Evolutionary conservation across 2,329 filamentous ascomycete species (phyloP).

Genomic region (Beauveria medogensis): DNA sequence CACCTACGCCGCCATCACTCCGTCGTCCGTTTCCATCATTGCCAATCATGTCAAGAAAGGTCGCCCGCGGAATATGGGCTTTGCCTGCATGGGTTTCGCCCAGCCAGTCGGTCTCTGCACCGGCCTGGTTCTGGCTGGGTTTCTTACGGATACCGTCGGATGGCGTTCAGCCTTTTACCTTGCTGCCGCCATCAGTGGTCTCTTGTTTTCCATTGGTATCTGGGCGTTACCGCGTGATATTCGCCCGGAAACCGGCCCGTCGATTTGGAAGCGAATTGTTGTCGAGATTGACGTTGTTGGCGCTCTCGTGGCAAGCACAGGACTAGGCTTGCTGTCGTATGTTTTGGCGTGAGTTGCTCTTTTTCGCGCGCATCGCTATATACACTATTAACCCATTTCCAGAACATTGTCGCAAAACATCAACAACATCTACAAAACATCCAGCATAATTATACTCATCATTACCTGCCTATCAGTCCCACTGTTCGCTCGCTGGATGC

Average conservation of each 20-base stretch:
- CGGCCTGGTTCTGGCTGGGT: slow-evolving; percentile 34
- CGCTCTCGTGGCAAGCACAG: slow-evolving; percentile 31
- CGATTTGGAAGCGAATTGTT: not conserved
- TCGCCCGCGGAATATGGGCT: not conserved
- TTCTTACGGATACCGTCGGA: slow-evolving; percentile 32
- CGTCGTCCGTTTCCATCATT: no score
- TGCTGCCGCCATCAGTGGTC: slow-evolving; percentile 11
- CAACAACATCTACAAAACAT: no score
- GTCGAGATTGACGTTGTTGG: slow-evolving; percentile 43
- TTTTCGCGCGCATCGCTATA: no score
- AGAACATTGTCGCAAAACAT: no score
- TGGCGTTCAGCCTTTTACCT: slow-evolving; percentile 34
- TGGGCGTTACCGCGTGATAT: not conserved
- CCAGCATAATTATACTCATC: no score
- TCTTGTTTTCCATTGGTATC: not conserved
- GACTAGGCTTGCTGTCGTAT: slow-evolving; percentile 37
- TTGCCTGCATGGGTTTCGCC: slow-evolving; percentile 11
- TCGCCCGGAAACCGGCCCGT: not conserved
- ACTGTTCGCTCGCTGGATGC: no score
- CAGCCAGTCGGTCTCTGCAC: slow-evolving; percentile 32
- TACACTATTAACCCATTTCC: no score
- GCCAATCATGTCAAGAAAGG: no score
- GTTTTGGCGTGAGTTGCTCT: not conserved
- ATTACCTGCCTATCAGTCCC: no score
- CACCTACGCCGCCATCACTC: no score